These are phyloP conservation scores for Breviolum minutum DNA, from an alignment of 73 alveolate species.

Conservation along the genomic window DNA sequence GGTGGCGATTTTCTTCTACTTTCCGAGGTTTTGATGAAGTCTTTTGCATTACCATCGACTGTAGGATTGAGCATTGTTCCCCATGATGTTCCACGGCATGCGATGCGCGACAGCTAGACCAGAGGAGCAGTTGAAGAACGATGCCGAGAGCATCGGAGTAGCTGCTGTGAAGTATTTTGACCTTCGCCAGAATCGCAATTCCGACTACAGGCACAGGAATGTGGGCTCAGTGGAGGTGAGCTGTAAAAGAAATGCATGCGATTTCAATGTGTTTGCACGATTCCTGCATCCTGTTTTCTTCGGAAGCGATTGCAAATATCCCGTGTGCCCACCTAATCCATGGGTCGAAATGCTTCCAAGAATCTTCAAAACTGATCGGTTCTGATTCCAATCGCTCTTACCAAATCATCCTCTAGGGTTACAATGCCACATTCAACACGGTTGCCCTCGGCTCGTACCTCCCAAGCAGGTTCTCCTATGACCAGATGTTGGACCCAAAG, in stretches of 20 bases:
- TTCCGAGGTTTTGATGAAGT: neutral
- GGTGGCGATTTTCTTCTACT: too few species aligned
- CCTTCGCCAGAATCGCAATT: conserved; percentile 98
- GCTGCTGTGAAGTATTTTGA: conserved; percentile 99
- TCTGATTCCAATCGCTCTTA: neutral
- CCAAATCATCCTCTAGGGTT: neutral
- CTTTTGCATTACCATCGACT: neutral
- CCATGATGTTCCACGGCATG: neutral
- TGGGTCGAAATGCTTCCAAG: too few species aligned
- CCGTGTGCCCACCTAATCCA: too few species aligned
- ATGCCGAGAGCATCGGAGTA: conserved; percentile 95
- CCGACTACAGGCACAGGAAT: conserved; percentile 97
- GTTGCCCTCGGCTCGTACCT: too few species aligned
- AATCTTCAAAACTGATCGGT: neutral
- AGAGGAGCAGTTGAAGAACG: conserved; percentile 82
- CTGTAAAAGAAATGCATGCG: neutral
- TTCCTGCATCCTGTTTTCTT: neutral
- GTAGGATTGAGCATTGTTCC: neutral
- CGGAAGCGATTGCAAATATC: too few species aligned
- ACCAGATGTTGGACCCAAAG: conserved; percentile 99
- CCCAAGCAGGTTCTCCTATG: conserved; percentile 97
- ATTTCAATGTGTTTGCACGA: neutral
- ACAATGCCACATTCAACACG: neutral
- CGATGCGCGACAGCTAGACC: neutral
- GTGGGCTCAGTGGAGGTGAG: neutral